Conservation (phyloP, 177 flowering plant species). For the Vitis hybrid region DNA sequence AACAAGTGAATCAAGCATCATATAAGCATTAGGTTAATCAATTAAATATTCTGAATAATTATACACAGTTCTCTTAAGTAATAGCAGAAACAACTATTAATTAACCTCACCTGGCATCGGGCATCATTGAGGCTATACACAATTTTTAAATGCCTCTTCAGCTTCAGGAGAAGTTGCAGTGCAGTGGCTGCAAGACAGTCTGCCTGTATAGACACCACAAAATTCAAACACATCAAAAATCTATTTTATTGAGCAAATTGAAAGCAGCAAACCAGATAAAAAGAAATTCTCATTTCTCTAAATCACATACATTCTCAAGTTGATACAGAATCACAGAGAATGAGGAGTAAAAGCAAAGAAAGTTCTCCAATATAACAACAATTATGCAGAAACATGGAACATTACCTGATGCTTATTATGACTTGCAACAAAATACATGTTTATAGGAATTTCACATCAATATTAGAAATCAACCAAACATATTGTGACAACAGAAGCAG, state of each 20-base stretch:
- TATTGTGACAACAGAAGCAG: no score
- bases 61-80: not conserved
- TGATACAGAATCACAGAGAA: constrained; percentile 1
- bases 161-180: constrained; percentile 80
- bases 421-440: no score
- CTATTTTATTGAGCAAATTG: not conserved
- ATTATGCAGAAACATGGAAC: no score
- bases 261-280: not conserved
- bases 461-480: no score
- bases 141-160: constrained; percentile 88
- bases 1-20: constrained; percentile 2
- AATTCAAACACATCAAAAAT: not conserved
- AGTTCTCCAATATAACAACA: no score
- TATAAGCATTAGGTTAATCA: not conserved
- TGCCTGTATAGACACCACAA: constrained; percentile 43
- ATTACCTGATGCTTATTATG: no score
- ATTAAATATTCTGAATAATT: not conserved
- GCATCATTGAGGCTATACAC: constrained; percentile 76
- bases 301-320: not conserved
- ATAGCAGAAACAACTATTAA: not conserved
- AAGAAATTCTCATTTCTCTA: not conserved
- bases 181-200: constrained; percentile 76
- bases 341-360: no score
- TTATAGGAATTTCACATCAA: no score
- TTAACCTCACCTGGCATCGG: constrained; percentile 73